Conservation (phyloP, 805 yeast genomes). For the Hanseniaspora nectarophila region DNA sequence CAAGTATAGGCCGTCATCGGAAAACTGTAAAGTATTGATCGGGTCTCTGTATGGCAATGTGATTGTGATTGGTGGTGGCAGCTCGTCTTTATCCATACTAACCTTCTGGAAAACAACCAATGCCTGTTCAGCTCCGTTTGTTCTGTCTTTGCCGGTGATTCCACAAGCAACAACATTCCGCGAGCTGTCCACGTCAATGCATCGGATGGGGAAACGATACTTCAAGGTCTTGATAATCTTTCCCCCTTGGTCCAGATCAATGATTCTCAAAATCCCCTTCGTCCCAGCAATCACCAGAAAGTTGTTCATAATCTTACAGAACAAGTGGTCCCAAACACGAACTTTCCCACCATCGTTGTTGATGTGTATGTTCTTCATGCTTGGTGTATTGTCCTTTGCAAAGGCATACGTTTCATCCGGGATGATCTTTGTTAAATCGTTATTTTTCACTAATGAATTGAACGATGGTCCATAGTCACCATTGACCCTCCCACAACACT, state of each 20-base stretch:
- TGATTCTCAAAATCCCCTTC: conserved; percentile 55
- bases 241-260: conserved; percentile 47
- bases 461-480: conserved; percentile 54
- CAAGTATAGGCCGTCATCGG: conserved; percentile 55
- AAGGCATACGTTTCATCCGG: conserved; percentile 10
- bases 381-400: neutral
- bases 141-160: conserved; percentile 65
- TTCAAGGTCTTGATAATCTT: conserved; percentile 54
- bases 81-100: conserved; percentile 15
- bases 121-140: conserved; percentile 61
- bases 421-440: conserved; percentile 17
- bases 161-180: conserved; percentile 65
- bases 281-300: conserved; percentile 58
- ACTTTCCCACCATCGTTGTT: conserved; percentile 13
- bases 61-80: conserved; percentile 43
- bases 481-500: conserved; percentile 55
- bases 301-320: conserved; percentile 46
- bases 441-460: conserved; percentile 29
- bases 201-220: conserved; percentile 65
- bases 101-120: conserved; percentile 49
- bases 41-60: conserved; percentile 83
- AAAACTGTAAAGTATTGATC: conserved; percentile 59
- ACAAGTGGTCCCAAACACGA: conserved; percentile 46
- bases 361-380: neutral
- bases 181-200: conserved; percentile 57